These are phyloP conservation scores for Elsinoe australis DNA, from an alignment of 2,329 filamentous ascomycete genomes.

Conservation along the genomic window DNA sequence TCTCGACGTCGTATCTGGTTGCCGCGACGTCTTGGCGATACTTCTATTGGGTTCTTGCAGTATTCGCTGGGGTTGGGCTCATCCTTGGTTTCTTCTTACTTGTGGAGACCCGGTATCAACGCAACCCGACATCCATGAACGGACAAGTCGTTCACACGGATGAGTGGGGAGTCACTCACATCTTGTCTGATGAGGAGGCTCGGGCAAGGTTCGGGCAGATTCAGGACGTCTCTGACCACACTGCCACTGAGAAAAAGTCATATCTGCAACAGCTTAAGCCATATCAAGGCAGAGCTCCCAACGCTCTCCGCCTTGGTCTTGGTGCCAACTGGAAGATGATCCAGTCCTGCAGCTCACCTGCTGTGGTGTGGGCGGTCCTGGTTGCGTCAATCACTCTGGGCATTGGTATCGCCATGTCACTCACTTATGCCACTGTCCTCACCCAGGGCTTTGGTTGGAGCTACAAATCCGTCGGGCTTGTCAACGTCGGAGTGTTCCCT, in stretches of 20 bases:
- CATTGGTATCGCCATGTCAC: constrained; percentile 33
- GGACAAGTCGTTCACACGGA: constrained; percentile 34
- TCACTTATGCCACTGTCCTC: constrained; percentile 35
- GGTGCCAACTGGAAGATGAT: constrained; percentile 28
- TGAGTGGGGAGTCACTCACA: constrained; percentile 34
- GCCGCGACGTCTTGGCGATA: constrained; percentile 35
- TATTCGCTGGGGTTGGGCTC: constrained; percentile 31
- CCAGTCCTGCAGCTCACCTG: constrained; percentile 31
- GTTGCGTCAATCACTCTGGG: constrained; percentile 34
- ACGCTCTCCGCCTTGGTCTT: constrained; percentile 19
- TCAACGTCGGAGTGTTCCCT: constrained; percentile 24
- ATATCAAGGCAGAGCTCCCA: constrained; percentile 16
- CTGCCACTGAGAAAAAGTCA: constrained; percentile 14
- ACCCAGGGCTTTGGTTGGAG: constrained; percentile 30
- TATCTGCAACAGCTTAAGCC: constrained; percentile 21
- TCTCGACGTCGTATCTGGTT: constrained; percentile 33
- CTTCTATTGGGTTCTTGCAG: constrained; percentile 37
- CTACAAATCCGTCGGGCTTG: constrained; percentile 22
- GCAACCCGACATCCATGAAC: constrained; percentile 29
- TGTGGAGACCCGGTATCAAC: constrained; percentile 37
- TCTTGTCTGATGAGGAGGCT: constrained; percentile 30
- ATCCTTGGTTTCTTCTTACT: constrained; percentile 35
- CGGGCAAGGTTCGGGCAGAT: constrained; percentile 20
- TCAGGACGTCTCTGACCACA: not conserved
- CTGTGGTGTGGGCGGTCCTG: constrained; percentile 34